Evolutionary conservation across 768 basidiomycete genomes (phyloP).

Genomic region (Tricholoma saponaceum): DNA sequence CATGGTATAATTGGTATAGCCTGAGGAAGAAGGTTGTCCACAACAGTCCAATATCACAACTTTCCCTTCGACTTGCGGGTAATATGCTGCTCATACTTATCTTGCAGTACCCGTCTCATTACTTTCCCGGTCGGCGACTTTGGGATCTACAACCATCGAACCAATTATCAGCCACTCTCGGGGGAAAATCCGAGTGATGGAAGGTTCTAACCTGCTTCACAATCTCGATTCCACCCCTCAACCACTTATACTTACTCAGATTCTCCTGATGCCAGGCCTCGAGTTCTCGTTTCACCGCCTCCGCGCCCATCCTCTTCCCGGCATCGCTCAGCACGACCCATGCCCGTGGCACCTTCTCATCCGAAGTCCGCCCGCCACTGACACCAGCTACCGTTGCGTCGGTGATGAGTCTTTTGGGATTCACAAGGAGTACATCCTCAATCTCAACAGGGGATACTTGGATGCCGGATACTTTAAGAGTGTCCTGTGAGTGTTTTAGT

Average conservation of each 20-base stretch:
- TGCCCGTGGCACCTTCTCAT: slow-evolving; percentile 74
- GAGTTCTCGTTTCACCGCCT: slow-evolving; percentile 39
- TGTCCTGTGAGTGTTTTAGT: slow-evolving; percentile 49
- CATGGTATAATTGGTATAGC: no score
- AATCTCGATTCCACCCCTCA: slow-evolving; percentile 73
- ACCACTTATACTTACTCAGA: slow-evolving; percentile 73
- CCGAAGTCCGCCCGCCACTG: slow-evolving; percentile 61
- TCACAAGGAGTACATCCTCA: slow-evolving; percentile 57
- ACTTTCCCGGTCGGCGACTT: slow-evolving; percentile 75
- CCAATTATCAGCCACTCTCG: background rate
- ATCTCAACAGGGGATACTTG: slow-evolving; percentile 84
- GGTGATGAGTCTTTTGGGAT: slow-evolving; percentile 56
- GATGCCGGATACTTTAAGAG: slow-evolving; percentile 74
- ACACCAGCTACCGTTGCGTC: slow-evolving; percentile 77
- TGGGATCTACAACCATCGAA: slow-evolving; percentile 48
- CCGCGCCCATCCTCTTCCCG: slow-evolving; percentile 47
- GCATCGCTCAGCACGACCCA: slow-evolving; percentile 66
- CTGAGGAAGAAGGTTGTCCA: background rate
- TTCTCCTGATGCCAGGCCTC: slow-evolving; percentile 59
- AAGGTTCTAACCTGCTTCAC: slow-evolving; percentile 49
- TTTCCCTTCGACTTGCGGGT: slow-evolving; percentile 26
- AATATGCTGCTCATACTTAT: slow-evolving; percentile 43
- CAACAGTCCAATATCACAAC: slow-evolving; percentile 17
- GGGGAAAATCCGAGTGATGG: slow-evolving; percentile 1
- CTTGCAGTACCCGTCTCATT: slow-evolving; percentile 58